Conservation (phyloP, 768 basidiomycete species). For the Leccinum fibrillosum region DNA sequence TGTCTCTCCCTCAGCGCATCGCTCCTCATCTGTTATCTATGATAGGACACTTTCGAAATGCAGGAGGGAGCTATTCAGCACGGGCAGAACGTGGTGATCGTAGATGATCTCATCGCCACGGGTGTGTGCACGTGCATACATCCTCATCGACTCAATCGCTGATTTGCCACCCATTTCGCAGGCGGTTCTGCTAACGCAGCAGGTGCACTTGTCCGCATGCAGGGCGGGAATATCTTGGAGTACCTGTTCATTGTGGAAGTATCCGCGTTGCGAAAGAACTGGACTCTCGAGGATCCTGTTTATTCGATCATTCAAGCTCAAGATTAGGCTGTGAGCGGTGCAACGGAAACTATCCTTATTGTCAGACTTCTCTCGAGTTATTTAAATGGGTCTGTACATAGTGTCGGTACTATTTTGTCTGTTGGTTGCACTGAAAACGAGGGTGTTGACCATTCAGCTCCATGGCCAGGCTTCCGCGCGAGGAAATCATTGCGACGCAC, state of each 20-base stretch:
- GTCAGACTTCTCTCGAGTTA: background rate
- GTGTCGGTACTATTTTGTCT: background rate
- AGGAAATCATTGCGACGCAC: background rate
- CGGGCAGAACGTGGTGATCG: conserved; percentile 80
- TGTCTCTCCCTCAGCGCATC: background rate
- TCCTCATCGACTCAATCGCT: conserved; percentile 1
- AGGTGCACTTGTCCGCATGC: conserved; percentile 79
- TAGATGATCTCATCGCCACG: conserved; percentile 96
- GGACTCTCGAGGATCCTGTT: conserved; percentile 68
- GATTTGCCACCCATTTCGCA: conserved; percentile 26
- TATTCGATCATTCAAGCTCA: conserved; percentile 91
- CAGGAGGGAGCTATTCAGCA: conserved; percentile 80
- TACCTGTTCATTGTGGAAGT: conserved; percentile 94
- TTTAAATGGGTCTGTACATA: conserved; percentile 6
- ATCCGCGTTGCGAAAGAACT: conserved; percentile 69
- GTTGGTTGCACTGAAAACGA: background rate
- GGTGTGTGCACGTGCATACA: conserved; percentile 44
- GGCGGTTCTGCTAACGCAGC: conserved; percentile 94
- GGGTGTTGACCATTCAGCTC: background rate
- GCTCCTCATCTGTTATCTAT: background rate
- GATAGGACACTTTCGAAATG: conserved; percentile 95
- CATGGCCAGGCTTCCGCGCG: background rate
- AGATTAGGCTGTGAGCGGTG: conserved; percentile 35
- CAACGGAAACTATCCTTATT: conserved; percentile 21
- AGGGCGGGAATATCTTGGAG: conserved; percentile 82